phyloP scores from a whole-genome alignment of 2,329 filamentous ascomycete species.

The Colletotrichum melonis region DNA sequence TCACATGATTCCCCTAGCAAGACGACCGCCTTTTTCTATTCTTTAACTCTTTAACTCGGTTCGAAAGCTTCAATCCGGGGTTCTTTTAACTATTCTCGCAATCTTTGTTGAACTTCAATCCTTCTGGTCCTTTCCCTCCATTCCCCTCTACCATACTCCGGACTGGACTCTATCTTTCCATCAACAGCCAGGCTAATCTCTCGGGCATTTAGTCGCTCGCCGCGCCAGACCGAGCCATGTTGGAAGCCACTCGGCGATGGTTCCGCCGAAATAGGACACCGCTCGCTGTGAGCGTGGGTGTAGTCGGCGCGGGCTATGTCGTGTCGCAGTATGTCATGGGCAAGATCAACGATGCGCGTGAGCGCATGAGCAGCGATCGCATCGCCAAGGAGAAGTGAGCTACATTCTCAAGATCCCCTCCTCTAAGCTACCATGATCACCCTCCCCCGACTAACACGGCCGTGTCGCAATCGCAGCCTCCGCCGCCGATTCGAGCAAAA shows the following conservation, averaged over 20 bases:
- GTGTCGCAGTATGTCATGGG: conserved; percentile 91
- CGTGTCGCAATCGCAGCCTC: conserved; percentile 68
- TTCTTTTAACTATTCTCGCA: not conserved
- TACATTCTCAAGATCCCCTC: not conserved
- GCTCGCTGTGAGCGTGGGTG: conserved; percentile 86
- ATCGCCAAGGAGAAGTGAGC: conserved; percentile 96
- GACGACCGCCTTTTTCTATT: not conserved
- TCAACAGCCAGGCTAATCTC: not conserved
- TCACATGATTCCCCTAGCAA: conserved; percentile 10
- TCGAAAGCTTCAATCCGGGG: not conserved
- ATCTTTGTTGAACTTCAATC: not conserved
- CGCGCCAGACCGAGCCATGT: conserved; percentile 56
- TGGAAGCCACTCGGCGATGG: conserved; percentile 86
- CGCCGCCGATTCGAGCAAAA: conserved; percentile 98
- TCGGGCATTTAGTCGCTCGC: conserved; percentile 2
- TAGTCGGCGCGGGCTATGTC: conserved; percentile 90
- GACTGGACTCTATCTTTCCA: not conserved
- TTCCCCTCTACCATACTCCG: not conserved
- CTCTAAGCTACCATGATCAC: not conserved
- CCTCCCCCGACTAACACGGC: conserved; percentile 2
- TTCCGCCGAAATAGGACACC: conserved; percentile 90
- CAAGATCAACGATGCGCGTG: conserved; percentile 92
- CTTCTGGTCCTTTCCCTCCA: not conserved
- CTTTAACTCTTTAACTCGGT: not conserved
- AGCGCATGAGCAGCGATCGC: conserved; percentile 96